A percentile compares a stretch with the other conserved stretches of the same genome.
Conservation (phyloP, 257 asterid genomes). For the Salvia miltiorrhiza region DNA sequence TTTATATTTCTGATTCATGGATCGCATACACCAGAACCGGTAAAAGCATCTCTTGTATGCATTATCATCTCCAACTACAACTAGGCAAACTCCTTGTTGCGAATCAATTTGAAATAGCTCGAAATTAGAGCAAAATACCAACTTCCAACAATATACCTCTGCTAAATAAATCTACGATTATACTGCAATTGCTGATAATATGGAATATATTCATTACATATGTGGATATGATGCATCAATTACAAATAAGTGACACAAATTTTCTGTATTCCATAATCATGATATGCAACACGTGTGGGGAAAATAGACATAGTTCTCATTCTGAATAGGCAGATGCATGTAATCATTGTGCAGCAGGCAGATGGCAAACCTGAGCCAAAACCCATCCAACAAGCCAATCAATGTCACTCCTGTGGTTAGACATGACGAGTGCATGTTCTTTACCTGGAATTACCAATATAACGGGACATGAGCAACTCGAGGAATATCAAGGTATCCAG, state of each 20-base stretch:
- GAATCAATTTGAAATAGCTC: neutral
- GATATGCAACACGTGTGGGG: conserved; percentile 2
- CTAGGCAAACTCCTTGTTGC: neutral
- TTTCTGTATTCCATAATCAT: neutral
- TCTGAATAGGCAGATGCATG: neutral
- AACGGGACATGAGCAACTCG: conserved; percentile 4
- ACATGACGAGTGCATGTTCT: conserved; percentile 86
- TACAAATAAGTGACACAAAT: neutral
- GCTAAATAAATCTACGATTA: neutral
- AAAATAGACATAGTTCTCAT: neutral
- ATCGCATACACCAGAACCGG: neutral
- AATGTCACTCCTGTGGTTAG: conserved; percentile 88
- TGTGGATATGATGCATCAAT: neutral
- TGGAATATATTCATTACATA: neutral
- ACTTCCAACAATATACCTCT: neutral
- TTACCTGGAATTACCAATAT: conserved; percentile 55
- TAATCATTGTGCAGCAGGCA: conserved; percentile 1
- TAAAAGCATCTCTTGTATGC: neutral
- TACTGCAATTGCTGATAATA: neutral
- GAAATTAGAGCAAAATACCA: neutral
- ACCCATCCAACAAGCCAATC: conserved; percentile 99
- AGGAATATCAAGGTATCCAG: conserved; percentile 5
- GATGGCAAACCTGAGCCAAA: conserved; percentile 73
- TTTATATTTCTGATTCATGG: neutral
- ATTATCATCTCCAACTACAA: neutral